Evolutionary conservation across 805 yeast genomes (phyloP).

Genomic region (Suhomyces xylopsoci): DNA sequence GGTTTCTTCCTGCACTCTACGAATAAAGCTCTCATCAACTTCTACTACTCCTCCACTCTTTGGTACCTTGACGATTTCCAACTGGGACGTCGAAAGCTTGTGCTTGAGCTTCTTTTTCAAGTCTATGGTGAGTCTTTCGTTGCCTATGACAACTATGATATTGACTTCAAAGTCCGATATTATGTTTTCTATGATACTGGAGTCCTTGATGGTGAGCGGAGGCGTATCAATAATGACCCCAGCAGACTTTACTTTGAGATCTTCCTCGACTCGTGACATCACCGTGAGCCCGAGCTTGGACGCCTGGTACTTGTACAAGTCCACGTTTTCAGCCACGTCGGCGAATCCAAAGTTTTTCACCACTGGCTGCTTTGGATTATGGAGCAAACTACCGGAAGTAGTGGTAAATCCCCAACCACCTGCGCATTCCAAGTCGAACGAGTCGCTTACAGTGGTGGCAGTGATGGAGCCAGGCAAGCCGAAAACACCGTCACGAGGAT

Average conservation of each 20-base stretch:
- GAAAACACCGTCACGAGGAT: conserved; percentile 69
- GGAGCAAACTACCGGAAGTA: conserved; percentile 66
- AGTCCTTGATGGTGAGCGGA: conserved; percentile 50
- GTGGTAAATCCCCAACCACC: conserved; percentile 77
- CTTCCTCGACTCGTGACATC: conserved; percentile 49
- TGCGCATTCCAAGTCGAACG: conserved; percentile 66
- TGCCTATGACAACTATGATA: conserved; percentile 67
- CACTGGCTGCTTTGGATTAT: conserved; percentile 88
- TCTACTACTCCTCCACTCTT: conserved; percentile 77
- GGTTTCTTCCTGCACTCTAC: conserved; percentile 70
- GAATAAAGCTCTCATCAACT: conserved; percentile 60
- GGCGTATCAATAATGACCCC: conserved; percentile 80
- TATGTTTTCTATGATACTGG: conserved; percentile 51
- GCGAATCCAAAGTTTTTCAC: conserved; percentile 78
- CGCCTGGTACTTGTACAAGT: conserved; percentile 49
- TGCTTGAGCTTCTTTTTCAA: conserved; percentile 50
- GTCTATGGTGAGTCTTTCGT: conserved; percentile 66
- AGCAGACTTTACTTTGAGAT: conserved; percentile 39
- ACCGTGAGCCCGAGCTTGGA: conserved; percentile 50
- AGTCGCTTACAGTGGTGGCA: conserved; percentile 80
- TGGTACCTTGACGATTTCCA: conserved; percentile 59
- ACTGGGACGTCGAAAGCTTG: conserved; percentile 24
- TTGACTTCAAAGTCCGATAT: conserved; percentile 60
- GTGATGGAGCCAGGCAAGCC: conserved; percentile 80
- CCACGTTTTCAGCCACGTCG: conserved; percentile 52